A percentile compares a stretch with the other conserved stretches of the same genome.
phyloP scores from a whole-genome alignment of 352 stramenopile species.

The Phytophthora melonis region DNA sequence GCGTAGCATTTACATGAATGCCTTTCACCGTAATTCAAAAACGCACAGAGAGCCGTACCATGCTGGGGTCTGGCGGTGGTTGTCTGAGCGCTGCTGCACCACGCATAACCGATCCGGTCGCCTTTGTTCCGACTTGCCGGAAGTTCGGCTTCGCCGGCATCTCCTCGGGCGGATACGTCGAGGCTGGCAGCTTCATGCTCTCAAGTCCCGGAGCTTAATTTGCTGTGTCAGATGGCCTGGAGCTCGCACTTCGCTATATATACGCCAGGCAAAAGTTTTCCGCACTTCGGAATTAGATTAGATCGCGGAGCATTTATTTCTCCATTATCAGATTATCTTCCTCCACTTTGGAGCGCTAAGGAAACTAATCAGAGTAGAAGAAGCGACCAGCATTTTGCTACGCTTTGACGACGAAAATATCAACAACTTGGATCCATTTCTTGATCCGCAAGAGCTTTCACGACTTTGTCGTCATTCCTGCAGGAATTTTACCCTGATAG shows the following conservation, averaged over 20 bases:
- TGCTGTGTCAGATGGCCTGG: not conserved
- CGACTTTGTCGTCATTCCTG: no score
- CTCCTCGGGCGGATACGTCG: constrained; percentile 27
- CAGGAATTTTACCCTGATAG: no score
- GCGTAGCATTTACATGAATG: not conserved
- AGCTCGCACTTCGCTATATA: constrained; percentile 3
- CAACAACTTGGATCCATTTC: no score
- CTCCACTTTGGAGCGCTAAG: no score
- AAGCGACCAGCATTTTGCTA: no score
- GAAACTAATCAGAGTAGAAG: no score
- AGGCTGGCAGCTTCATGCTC: constrained; percentile 30
- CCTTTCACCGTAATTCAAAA: not conserved
- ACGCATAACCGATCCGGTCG: constrained; percentile 42
- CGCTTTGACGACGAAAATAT: no score
- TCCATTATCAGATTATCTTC: no score
- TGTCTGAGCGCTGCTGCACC: constrained; percentile 32
- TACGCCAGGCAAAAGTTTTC: constrained; percentile 5
- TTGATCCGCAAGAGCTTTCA: no score
- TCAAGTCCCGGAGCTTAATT: not conserved
- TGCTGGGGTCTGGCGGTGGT: constrained; percentile 22
- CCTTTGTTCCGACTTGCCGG: constrained; percentile 68
- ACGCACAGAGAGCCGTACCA: constrained; percentile 23
- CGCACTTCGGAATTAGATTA: constrained; percentile 12
- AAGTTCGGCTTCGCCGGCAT: constrained; percentile 56
- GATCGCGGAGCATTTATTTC: no score